phyloP scores from a whole-genome alignment of 2,329 filamentous ascomycete genomes.

The Cylindrodendrum hubeiense region DNA sequence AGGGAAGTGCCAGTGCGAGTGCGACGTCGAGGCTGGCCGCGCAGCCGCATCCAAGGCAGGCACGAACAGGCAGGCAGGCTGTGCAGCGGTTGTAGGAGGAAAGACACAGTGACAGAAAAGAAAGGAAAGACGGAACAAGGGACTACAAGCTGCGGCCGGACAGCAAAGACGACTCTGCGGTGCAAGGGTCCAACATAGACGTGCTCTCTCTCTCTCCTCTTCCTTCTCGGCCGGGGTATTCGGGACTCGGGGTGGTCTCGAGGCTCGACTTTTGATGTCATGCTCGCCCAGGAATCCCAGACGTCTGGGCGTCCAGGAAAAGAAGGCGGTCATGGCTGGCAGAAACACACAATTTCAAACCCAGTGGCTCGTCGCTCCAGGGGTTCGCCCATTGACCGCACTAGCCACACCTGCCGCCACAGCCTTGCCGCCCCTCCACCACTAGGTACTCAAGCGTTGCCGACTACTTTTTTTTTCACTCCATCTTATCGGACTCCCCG shows the following conservation, averaged over 20 bases:
- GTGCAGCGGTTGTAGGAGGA: conserved; percentile 2
- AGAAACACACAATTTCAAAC: conserved; percentile 21
- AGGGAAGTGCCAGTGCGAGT: conserved; percentile 13
- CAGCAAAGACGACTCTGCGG: not conserved
- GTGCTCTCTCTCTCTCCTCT: conserved; percentile 10
- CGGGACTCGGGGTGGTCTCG: conserved; percentile 27
- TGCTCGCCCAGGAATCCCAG: conserved; percentile 32
- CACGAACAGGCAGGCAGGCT: conserved; percentile 15
- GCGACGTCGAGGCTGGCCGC: conserved; percentile 35
- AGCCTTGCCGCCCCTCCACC: conserved; percentile 27
- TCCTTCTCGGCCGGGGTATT: conserved; percentile 33
- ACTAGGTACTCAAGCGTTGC: conserved; percentile 24
- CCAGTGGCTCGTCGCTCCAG: conserved; percentile 2
- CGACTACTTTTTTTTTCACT: conserved; percentile 41
- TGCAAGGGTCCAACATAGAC: not conserved
- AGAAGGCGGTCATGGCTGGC: conserved; percentile 42
- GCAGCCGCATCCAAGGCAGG: conserved; percentile 46
- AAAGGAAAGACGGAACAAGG: not conserved
- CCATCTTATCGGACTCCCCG: conserved; percentile 18
- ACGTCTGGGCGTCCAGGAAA: conserved; percentile 21
- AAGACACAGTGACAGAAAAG: not conserved
- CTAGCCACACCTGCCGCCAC: conserved; percentile 34
- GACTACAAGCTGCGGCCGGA: not conserved
- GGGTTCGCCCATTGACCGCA: not conserved
- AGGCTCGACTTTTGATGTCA: conserved; percentile 42